Evolutionary conservation across 2,329 filamentous ascomycete species (phyloP), one percentile per base, ranked within the genome.

Genomic region (Hymenoscyphus repandus): DNA sequence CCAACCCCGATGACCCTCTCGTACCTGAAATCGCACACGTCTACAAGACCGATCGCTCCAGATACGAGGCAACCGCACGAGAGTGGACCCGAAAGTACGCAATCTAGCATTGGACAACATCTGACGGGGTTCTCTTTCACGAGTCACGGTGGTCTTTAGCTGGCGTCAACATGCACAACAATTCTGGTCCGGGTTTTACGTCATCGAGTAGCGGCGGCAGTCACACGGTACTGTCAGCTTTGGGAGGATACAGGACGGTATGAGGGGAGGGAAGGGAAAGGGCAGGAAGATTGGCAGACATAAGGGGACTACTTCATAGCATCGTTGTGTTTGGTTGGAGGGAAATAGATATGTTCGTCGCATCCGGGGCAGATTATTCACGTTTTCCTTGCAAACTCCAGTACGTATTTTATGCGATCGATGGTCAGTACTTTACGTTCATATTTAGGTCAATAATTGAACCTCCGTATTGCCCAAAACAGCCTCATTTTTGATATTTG

Each of bases 71-170:
- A 61, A 97, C 91, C 52, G 93, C 93, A 56, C 81, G 92, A 64
- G 93, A 99, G 77, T 99, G 93, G 93, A 99, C 93, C 66, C 84
- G 92, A 72, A 99, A 99, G 81, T 97, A 97, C 71, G 93, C 93
- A 69, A 93, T 97, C 73, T 97, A 83, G 36, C 13, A 2, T 15
- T 6, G 3, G 45, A 20, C 13, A 40, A 17, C 13, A n/a, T 30
- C 31, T 32, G 27, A 39, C 18, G 17, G 37, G 32, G 53, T 58
- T 54, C 50, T 58, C 54, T 58, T 57, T 52, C 58, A 45, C 49
- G 49, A 55, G 51, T 60, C 59, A 55, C 50, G 53, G 58, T 50
- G 42, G 43, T 45, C 45, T 57, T 62, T 58, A 58, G 57, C 58
- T 60, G 60, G 61, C 58, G 61, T 58, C 56, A 50, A 54, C 50